phyloP scores from a whole-genome alignment of 768 basidiomycete species.

The Tricholoma sp. region DNA sequence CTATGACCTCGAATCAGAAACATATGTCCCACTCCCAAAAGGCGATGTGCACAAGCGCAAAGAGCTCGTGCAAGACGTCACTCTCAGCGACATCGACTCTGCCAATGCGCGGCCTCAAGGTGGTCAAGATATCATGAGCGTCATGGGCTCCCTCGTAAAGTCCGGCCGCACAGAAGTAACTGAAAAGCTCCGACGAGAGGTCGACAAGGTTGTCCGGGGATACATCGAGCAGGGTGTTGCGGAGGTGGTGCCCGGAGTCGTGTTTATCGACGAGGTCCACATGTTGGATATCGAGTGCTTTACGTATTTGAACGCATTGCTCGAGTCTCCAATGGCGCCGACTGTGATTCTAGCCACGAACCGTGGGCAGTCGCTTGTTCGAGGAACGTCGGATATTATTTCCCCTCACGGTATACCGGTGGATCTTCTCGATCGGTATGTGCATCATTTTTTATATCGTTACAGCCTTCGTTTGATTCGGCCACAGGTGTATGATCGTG shows the following conservation, averaged over 20 bases:
- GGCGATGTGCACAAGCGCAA: too few relatives aligned
- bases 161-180: conserved; percentile 94
- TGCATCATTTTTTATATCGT: conserved; percentile 1
- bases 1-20: conserved; percentile 97
- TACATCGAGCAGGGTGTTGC: conserved; percentile 99
- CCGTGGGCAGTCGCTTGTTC: conserved; percentile 85
- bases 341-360: conserved; percentile 98
- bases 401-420: conserved; percentile 92
- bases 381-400: conserved; percentile 89
- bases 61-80: conserved; percentile 21
- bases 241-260: conserved; percentile 94
- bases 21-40: conserved; percentile 88
- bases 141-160: conserved; percentile 90
- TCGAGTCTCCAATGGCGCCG: conserved; percentile 96
- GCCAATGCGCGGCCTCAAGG: conserved; percentile 96
- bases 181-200: conserved; percentile 91
- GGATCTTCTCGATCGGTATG: conserved; percentile 87
- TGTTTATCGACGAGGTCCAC: conserved; percentile 96
- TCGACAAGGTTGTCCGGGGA: conserved; percentile 94
- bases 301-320: too few relatives aligned
- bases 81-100: conserved; percentile 87
- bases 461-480: conserved; percentile 3
- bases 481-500: conserved; percentile 93
- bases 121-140: conserved; percentile 98
- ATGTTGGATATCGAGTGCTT: too few relatives aligned